Conservation (phyloP, 768 basidiomycete genomes). For the Nidularia pulvinata region DNA sequence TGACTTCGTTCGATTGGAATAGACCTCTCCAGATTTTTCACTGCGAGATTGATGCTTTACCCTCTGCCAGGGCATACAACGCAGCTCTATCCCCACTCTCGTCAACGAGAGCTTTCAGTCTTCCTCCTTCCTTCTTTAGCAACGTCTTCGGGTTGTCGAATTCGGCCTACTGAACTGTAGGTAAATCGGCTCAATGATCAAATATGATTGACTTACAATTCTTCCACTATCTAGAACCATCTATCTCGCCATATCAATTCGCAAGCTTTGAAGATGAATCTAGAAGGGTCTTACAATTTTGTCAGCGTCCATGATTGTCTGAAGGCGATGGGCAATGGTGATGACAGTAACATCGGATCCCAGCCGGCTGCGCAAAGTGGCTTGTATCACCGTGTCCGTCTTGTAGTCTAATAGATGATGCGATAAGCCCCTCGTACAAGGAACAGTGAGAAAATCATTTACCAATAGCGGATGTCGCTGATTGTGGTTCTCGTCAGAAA, state of each 20-base stretch:
- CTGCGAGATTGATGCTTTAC: neutral
- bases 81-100: slow-evolving; percentile 52
- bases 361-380: slow-evolving; percentile 64
- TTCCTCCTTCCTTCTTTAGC: slow-evolving; percentile 47
- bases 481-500: slow-evolving; percentile 26
- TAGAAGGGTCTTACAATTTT: slow-evolving; percentile 20
- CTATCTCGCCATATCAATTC: slow-evolving; percentile 9
- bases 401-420: slow-evolving; percentile 33
- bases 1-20: neutral
- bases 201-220: slow-evolving; percentile 17
- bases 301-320: slow-evolving; percentile 64
- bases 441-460: slow-evolving; percentile 12
- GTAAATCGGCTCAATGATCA: neutral
- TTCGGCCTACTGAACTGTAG: slow-evolving; percentile 34
- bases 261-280: slow-evolving; percentile 7
- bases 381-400: slow-evolving; percentile 67
- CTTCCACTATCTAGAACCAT: slow-evolving; percentile 47
- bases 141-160: slow-evolving; percentile 52
- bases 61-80: slow-evolving; percentile 41
- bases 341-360: slow-evolving; percentile 52
- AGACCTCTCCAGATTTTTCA: neutral
- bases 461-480: slow-evolving; percentile 44
- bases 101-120: slow-evolving; percentile 53
- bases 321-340: slow-evolving; percentile 63
- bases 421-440: slow-evolving; percentile 9